phyloP scores from a whole-genome alignment of 352 stramenopile genomes.

The Pseudoperonospora humuli region DNA sequence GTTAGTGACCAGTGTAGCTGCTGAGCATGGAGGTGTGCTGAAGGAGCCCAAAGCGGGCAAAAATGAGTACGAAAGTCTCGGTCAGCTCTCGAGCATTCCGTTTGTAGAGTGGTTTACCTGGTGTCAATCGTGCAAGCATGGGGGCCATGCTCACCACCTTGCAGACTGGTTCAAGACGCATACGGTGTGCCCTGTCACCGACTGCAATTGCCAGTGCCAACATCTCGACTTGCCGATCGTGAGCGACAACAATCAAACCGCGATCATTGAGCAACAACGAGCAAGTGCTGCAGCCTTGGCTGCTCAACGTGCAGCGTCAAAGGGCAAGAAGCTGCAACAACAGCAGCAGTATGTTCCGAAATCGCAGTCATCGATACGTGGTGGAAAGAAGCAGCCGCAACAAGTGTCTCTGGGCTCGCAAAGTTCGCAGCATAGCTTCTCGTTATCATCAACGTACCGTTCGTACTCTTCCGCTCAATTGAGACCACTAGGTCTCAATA shows the following conservation, averaged over 20 bases:
- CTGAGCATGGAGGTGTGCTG: conserved; percentile 30
- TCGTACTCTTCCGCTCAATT: conserved; percentile 27
- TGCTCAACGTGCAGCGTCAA: conserved; percentile 15
- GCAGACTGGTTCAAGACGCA: conserved; percentile 91
- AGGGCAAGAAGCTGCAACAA: conserved; percentile 23
- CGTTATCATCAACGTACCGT: conserved; percentile 27
- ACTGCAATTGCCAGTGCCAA: conserved; percentile 90
- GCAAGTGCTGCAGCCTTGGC: conserved; percentile 17
- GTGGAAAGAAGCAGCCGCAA: conserved; percentile 23
- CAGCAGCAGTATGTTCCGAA: conserved; percentile 21
- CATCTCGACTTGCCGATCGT: conserved; percentile 62
- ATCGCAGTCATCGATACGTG: conserved; percentile 11
- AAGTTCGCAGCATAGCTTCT: conserved; percentile 27
- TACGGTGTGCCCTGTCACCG: conserved; percentile 86
- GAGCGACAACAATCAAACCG: conserved; percentile 39
- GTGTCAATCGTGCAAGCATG: conserved; percentile 89
- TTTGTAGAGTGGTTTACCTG: conserved; percentile 95
- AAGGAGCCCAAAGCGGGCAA: conserved; percentile 48
- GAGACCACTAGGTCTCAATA: conserved; percentile 16
- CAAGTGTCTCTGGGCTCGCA: conserved; percentile 10
- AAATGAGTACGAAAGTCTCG: conserved; percentile 77
- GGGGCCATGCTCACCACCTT: conserved; percentile 90
- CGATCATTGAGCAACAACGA: conserved; percentile 33
- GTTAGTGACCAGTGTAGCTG: conserved; percentile 22
- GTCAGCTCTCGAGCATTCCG: conserved; percentile 87